phyloP scores from a whole-genome alignment of 2,329 filamentous ascomycete genomes.

The Amesomyces nigricolor region DNA sequence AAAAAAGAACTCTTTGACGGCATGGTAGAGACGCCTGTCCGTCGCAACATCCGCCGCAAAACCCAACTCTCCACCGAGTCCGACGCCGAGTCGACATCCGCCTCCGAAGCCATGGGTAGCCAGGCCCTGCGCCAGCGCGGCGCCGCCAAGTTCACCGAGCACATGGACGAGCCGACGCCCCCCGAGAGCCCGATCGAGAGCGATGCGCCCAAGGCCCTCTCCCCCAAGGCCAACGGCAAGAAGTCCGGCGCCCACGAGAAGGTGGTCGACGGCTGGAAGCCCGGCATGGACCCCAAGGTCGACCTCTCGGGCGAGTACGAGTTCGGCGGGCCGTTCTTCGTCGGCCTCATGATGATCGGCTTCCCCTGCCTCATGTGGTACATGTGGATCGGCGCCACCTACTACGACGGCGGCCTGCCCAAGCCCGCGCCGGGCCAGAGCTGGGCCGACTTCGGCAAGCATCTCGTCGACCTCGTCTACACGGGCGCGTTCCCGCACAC shows the following conservation, averaged over 20 bases:
- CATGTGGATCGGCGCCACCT: constrained; percentile 96
- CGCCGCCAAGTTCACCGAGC: constrained; percentile 45
- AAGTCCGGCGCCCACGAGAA: constrained; percentile 26
- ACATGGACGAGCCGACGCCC: constrained; percentile 38
- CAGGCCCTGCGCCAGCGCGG: constrained; percentile 41
- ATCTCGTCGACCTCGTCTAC: constrained; percentile 69
- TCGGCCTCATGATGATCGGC: constrained; percentile 77
- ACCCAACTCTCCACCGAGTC: constrained; percentile 43
- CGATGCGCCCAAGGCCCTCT: constrained; percentile 18
- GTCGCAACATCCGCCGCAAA: constrained; percentile 45
- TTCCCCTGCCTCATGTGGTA: constrained; percentile 98
- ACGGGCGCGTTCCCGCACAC: constrained; percentile 76
- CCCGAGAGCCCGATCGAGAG: constrained; percentile 24
- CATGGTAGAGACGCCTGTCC: constrained; percentile 54
- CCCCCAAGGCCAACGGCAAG: constrained; percentile 32
- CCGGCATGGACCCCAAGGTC: constrained; percentile 55
- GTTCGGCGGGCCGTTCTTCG: constrained; percentile 82
- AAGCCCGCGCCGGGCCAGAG: constrained; percentile 59
- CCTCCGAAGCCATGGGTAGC: constrained; percentile 37
- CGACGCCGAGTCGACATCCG: constrained; percentile 46
- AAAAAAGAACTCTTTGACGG: constrained; percentile 58
- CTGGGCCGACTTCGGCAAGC: constrained; percentile 62
- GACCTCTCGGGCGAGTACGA: constrained; percentile 65
- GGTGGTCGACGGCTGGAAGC: constrained; percentile 52
- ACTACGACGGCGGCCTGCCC: constrained; percentile 82